Evolutionary conservation across 805 yeast genomes (phyloP).

Genomic region (Komagataella mondaviorum): DNA sequence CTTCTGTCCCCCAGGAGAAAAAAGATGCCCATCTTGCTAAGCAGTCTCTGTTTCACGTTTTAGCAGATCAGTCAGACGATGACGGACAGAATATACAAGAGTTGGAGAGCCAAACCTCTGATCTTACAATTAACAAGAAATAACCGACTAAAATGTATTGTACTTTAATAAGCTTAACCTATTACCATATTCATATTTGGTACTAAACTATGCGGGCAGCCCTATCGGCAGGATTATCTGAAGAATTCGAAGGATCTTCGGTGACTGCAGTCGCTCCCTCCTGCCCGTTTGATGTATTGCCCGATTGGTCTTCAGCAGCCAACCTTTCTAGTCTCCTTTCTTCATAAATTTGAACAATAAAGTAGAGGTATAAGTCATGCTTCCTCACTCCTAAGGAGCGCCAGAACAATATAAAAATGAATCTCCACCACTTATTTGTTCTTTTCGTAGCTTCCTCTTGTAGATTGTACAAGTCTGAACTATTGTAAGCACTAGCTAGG

Average conservation of each 20-base stretch:
- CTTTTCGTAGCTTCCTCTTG: conserved; percentile 29
- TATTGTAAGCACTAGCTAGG: conserved; percentile 22
- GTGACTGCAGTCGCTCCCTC: neutral
- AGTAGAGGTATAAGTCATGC: conserved; percentile 36
- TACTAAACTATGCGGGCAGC: neutral
- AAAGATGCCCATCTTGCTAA: neutral
- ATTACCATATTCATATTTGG: neutral
- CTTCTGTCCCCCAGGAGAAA: neutral
- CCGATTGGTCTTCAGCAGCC: neutral
- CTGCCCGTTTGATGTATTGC: neutral
- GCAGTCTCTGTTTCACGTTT: conserved; percentile 32
- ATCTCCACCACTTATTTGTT: conserved; percentile 15
- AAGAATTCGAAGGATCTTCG: neutral
- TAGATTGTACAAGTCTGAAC: conserved; percentile 25
- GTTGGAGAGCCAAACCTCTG: conserved; percentile 20
- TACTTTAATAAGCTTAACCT: neutral
- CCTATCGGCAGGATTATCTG: neutral
- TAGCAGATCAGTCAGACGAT: conserved; percentile 38
- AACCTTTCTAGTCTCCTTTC: conserved; percentile 12
- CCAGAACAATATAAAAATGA: conserved; percentile 31
- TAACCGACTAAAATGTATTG: neutral
- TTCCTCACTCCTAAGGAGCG: conserved; percentile 38
- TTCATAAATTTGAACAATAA: conserved; percentile 24
- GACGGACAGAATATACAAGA: conserved; percentile 18
- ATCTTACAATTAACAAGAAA: neutral